A percentile compares a stretch with the other conserved stretches of the same genome.
Evolutionary conservation across 2,329 filamentous ascomycete genomes (phyloP).

Genomic region (Epichloe uncinata): DNA sequence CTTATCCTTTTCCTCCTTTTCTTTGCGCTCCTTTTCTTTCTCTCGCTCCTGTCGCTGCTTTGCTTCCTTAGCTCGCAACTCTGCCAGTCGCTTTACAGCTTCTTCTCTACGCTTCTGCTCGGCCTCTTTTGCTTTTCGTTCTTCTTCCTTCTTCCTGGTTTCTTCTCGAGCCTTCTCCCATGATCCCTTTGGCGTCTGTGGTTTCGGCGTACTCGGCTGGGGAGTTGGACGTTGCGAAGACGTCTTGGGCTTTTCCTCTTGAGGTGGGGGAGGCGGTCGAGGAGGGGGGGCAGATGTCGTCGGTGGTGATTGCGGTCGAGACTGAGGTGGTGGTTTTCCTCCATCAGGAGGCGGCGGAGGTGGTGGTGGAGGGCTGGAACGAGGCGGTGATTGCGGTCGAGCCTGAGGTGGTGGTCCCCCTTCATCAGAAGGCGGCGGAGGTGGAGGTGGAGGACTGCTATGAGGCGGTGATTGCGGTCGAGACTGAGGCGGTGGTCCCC

Average conservation of each 20-base stretch:
- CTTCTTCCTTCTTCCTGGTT: conserved; percentile 48
- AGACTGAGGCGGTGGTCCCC: conserved; percentile 4
- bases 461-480: conserved; percentile 4
- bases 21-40: conserved; percentile 24
- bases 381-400: conserved; percentile 4
- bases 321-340: neutral
- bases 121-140: conserved; percentile 46
- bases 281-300: neutral
- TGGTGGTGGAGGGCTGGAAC: neutral
- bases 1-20: conserved; percentile 23
- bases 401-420: conserved; percentile 1
- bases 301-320: neutral
- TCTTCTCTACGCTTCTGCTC: conserved; percentile 48
- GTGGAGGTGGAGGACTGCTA: neutral
- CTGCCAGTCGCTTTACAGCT: conserved; percentile 36
- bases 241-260: conserved; percentile 9
- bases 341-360: neutral
- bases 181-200: conserved; percentile 28
- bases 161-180: conserved; percentile 62
- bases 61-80: conserved; percentile 43
- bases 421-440: neutral
- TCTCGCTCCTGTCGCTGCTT: conserved; percentile 31
- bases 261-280: conserved; percentile 4
- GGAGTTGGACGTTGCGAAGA: conserved; percentile 12
- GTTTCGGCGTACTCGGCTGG: conserved; percentile 8